Conservation (phyloP, 2,329 filamentous ascomycete species). For the Nemania sp. region DNA sequence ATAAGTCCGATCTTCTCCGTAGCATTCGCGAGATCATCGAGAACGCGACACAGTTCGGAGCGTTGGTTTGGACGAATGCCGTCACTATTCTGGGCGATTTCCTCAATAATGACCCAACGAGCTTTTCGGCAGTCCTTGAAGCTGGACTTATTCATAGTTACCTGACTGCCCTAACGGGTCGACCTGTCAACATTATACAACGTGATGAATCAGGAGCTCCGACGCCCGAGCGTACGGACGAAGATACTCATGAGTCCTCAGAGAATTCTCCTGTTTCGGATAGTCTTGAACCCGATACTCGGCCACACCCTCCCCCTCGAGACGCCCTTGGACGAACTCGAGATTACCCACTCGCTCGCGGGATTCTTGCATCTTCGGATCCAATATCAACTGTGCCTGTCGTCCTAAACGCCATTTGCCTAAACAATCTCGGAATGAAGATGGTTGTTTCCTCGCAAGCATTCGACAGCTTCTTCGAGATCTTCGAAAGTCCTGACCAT, state of each 20-base stretch:
- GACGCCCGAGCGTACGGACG: slow-evolving; percentile 50
- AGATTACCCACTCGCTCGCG: slow-evolving; percentile 66
- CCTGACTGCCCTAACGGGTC: slow-evolving; percentile 80
- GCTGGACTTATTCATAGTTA: slow-evolving; percentile 90
- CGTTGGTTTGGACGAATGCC: slow-evolving; percentile 94
- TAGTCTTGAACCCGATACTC: slow-evolving; percentile 54
- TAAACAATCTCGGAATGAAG: slow-evolving; percentile 88
- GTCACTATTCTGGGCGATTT: slow-evolving; percentile 94
- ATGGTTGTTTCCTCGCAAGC: slow-evolving; percentile 87
- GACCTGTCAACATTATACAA: slow-evolving; percentile 56
- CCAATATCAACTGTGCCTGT: slow-evolving; percentile 88
- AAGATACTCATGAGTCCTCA: slow-evolving; percentile 52
- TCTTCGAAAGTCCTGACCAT: slow-evolving; percentile 94
- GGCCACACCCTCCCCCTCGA: slow-evolving; percentile 65
- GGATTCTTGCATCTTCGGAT: slow-evolving; percentile 88
- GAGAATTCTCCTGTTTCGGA: slow-evolving; percentile 57
- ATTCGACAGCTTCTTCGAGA: slow-evolving; percentile 88
- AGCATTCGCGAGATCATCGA: slow-evolving; percentile 85
- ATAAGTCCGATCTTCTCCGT: slow-evolving; percentile 85
- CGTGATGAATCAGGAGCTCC: slow-evolving; percentile 50
- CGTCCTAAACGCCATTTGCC: slow-evolving; percentile 91
- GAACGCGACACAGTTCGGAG: slow-evolving; percentile 83
- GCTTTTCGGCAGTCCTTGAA: slow-evolving; percentile 94
- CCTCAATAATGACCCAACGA: slow-evolving; percentile 98
- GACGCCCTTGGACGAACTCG: slow-evolving; percentile 62